Conservation (phyloP, 2,329 filamentous ascomycete genomes). For the Verticillium klebahnii region DNA sequence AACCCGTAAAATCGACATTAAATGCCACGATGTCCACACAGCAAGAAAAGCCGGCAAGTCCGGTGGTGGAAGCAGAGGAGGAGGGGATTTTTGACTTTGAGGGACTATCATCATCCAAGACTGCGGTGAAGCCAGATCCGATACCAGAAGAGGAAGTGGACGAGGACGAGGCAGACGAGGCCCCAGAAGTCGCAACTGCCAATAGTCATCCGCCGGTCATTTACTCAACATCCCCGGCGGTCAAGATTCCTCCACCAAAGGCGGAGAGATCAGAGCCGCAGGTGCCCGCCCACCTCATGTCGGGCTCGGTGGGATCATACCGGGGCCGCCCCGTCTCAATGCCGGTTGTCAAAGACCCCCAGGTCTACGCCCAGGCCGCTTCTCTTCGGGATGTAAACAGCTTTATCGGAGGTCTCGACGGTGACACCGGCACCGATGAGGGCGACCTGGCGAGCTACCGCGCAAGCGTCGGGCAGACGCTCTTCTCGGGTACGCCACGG, state of each 20-base stretch:
- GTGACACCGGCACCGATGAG: slow-evolving; percentile 44
- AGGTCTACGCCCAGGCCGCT: slow-evolving; percentile 42
- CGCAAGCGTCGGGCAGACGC: slow-evolving; percentile 31
- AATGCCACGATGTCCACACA: not conserved
- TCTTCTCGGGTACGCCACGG: slow-evolving; percentile 37
- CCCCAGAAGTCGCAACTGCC: not conserved
- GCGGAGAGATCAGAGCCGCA: slow-evolving; percentile 12
- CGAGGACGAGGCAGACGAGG: slow-evolving; percentile 19
- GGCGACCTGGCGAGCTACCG: slow-evolving; percentile 38
- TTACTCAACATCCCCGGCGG: slow-evolving; percentile 40
- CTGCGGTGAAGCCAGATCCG: slow-evolving; percentile 17
- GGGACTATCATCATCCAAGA: slow-evolving; percentile 22
- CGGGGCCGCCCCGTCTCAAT: slow-evolving; percentile 49
- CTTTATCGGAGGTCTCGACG: slow-evolving; percentile 50
- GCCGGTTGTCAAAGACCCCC: slow-evolving; percentile 44
- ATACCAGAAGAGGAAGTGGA: slow-evolving; percentile 28
- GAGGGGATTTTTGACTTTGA: slow-evolving; percentile 45
- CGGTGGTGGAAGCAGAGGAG: slow-evolving; percentile 13
- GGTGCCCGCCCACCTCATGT: slow-evolving; percentile 15
- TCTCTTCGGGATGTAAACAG: slow-evolving; percentile 43
- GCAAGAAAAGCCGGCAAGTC: not conserved
- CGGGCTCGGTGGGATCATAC: slow-evolving; percentile 47
- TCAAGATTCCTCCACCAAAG: slow-evolving; percentile 29
- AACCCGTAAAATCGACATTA: not conserved
- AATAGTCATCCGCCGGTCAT: slow-evolving; percentile 9